Base-by-base conservation (phyloP, 2,329 filamentous ascomycete species). In the Xylaria sp. region DNA sequence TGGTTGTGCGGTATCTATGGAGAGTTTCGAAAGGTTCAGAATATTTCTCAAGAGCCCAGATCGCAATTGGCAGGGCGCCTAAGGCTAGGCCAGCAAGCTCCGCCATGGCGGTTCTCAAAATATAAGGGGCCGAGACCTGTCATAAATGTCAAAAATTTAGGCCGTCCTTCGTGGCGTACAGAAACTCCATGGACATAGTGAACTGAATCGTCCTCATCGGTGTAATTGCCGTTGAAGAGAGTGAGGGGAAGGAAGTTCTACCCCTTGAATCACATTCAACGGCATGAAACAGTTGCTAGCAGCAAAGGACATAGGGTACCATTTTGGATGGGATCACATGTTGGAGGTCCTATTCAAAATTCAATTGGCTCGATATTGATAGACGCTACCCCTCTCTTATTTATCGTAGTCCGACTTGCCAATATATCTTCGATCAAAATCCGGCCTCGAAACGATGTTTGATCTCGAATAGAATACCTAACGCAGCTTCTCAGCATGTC, bases 1-100 rank as follows among this genome's bases (percentile, higher is more conserved):
- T 57, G 27, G 46, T 27, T 13, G 19, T 29, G 27, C 38, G 54
- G 29, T 51, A 57, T 44, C 37, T 33, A 51, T 57, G 46, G 13
- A 51, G 25, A 27, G 37, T 44, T 4, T 57, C 54, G 27, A 57
- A 49, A 25, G 54, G 43, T 23, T 57, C 54, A 6, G 54, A 57
- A 19, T 57, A 49, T 49, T 35, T 49, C 35, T 57, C 54, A 25
- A 57, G 44, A 17, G 44, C 54, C 54, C 54, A 57, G 13, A 49
- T 49, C 11, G 17, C 44, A 35, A 57, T 41, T 43, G 54, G 54
- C 43, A 49, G 49, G 7, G 35, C 54, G 19, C 54, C 35, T 49
- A 57, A 41, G 19, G 29, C 54, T 5, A 57, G 35, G 35, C 44
- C 46, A 15, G 37, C 37, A 37, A 51, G 10, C 11, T 55, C 53